Percentiles rank a stretch among this genome's conserved stretches.
Evolutionary conservation across 495 filamentous ascomycete genomes (phyloP).

Genomic region (Penicillium cataractarum): DNA sequence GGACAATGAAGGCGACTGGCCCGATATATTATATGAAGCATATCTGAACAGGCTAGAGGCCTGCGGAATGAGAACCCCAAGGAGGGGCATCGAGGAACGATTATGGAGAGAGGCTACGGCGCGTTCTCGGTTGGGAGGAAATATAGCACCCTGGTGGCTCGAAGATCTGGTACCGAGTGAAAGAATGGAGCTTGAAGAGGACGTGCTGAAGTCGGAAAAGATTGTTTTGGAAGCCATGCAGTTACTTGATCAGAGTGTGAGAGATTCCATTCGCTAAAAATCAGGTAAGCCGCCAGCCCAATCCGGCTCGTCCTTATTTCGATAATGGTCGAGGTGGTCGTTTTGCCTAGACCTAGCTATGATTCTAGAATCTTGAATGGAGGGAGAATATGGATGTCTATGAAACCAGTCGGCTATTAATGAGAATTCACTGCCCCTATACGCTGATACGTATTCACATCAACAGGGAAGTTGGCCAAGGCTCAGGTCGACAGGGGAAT

Average conservation of each 20-base stretch:
- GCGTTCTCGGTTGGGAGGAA: not conserved
- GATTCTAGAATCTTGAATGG: too few species aligned
- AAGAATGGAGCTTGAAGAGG: not conserved
- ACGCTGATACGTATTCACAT: too few species aligned
- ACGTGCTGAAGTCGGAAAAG: not conserved
- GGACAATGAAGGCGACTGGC: not conserved
- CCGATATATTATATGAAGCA: not conserved
- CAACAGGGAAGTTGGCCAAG: too few species aligned
- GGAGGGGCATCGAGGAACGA: not conserved
- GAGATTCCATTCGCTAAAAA: too few species aligned
- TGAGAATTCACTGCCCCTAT: too few species aligned
- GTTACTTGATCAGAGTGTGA: not conserved
- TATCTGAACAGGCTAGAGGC: not conserved
- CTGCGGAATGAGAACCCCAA: not conserved
- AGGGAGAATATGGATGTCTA: too few species aligned
- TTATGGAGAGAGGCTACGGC: not conserved
- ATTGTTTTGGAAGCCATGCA: not conserved
- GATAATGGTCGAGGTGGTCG: too few species aligned
- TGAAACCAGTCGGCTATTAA: too few species aligned
- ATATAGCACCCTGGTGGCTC: not conserved
- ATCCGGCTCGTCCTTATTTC: too few species aligned
- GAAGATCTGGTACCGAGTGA: not conserved
- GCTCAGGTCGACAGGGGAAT: too few species aligned
- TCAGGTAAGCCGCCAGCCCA: too few species aligned
- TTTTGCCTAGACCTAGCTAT: too few species aligned